Base-by-base conservation (phyloP, 2,329 filamentous ascomycete genomes). In the Diplodia seriata region DNA sequence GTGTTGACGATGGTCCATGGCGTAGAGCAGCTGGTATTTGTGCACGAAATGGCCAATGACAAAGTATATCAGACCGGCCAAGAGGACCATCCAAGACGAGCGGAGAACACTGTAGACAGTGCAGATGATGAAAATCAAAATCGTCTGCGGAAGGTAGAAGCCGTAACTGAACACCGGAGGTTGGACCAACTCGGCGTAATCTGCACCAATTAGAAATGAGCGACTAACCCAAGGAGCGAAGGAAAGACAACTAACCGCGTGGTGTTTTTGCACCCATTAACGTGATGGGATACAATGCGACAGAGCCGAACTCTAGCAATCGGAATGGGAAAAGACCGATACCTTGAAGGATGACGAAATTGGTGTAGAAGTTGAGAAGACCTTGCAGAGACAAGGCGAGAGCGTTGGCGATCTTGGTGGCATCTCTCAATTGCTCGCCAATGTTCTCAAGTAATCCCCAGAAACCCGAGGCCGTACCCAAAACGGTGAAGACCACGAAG, bases 11-110 rank as follows among this genome's bases (percentile, higher is more conserved):
- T 98, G 94, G 74, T 98, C 94, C 95, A 99, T 99, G 38, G 95
- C 93, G 78, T 99, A 99, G 4, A 99, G 85, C 4, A 99, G 84
- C 82, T 99, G 96, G 80, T 99, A 99, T 78, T 97, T 97, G 86
- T 97, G 96, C 38, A 92, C 91, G 76, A 94, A 94, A 77, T 92
- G 91, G 23, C 93, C 93, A 15, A 97, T 86, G 23, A 87, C 75
- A 73, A 96, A 97, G 79, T 96, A 99, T 14, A 92, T 82, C 59
- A 94, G 82, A 3, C 95, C 95, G 59, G 94, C 89, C 11, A 94
- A 83, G 18, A 97, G 86, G 14, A 98, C 91, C 65, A 91, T 84
- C 81, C 90, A 96, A 0, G 94, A 95, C 59, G 86, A 86, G 0
- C 88, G 89, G 14, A 98, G 84, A 20, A 97, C 90, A 75, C 92